A percentile compares a stretch with the other conserved stretches of the same genome.
These are phyloP conservation scores for Rhizoctonia solani DNA, from an alignment of 1,284 basidiomycete genomes.

Conservation along the genomic window DNA sequence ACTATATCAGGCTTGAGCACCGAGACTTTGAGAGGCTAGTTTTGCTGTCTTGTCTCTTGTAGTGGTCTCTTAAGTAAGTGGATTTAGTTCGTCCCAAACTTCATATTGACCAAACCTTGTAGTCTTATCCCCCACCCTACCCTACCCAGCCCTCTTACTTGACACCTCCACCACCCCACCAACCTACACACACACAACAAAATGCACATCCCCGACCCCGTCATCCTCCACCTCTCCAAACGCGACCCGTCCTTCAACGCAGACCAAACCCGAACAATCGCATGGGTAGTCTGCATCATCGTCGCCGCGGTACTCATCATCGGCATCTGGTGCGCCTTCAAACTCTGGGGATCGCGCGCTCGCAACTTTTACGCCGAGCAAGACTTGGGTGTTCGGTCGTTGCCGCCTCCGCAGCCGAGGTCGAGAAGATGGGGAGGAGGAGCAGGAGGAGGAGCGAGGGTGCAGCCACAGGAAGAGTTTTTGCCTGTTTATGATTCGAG, in stretches of 20 bases:
- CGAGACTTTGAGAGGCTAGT: too few relatives aligned
- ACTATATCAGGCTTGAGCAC: too few relatives aligned
- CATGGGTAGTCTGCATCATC: constrained; percentile 19
- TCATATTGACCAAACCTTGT: too few relatives aligned
- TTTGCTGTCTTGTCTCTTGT: too few relatives aligned
- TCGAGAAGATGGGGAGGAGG: not conserved
- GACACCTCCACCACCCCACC: not conserved
- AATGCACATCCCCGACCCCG: constrained; percentile 2
- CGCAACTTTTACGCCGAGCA: constrained; percentile 12
- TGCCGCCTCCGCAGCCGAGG: constrained; percentile 1
- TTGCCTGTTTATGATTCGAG: constrained; percentile 10
- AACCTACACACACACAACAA: not conserved
- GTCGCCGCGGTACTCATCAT: constrained; percentile 11
- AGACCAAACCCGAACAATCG: not conserved
- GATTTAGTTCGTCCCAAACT: too few relatives aligned
- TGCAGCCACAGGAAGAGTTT: not conserved
- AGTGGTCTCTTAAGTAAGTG: too few relatives aligned
- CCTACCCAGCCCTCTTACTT: not conserved
- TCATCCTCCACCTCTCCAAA: not conserved
- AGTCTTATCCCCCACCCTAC: too few relatives aligned
- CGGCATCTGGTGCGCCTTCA: constrained; percentile 20
- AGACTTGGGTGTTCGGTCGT: constrained; percentile 5
- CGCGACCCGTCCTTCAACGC: not conserved
- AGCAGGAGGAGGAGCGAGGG: too few relatives aligned
- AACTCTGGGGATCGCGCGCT: constrained; percentile 23